Conservation (phyloP, 2,329 filamentous ascomycete genomes). For the Coleophoma crateriformis region DNA sequence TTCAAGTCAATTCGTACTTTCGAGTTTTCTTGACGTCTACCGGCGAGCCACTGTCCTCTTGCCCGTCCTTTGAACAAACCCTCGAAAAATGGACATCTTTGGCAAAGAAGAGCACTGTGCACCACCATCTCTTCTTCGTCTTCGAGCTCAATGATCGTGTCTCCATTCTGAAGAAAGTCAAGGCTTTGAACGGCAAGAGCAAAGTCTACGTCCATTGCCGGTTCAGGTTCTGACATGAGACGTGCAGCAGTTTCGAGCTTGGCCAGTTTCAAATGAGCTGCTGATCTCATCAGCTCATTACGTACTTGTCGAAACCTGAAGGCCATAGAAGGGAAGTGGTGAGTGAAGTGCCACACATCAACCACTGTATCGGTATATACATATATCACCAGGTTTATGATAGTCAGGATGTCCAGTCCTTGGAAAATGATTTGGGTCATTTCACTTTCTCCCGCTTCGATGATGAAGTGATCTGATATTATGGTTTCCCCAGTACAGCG, state of each 20-base stretch:
- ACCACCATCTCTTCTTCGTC: slow-evolving; percentile 65
- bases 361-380: slow-evolving; percentile 75
- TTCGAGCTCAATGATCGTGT: slow-evolving; percentile 69
- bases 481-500: slow-evolving; percentile 47
- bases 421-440: slow-evolving; percentile 59
- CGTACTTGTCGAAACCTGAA: slow-evolving; percentile 75
- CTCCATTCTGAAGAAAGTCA: slow-evolving; percentile 71
- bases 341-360: slow-evolving; percentile 81
- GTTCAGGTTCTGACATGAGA: slow-evolving; percentile 62
- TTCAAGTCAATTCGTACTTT: slow-evolving; percentile 71
- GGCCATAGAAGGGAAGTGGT: slow-evolving; percentile 53
- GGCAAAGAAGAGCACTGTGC: slow-evolving; percentile 75
- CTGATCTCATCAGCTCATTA: slow-evolving; percentile 81
- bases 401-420: slow-evolving; percentile 67
- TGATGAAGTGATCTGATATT: slow-evolving; percentile 53
- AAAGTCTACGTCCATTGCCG: slow-evolving; percentile 65
- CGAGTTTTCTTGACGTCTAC: slow-evolving; percentile 49
- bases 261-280: slow-evolving; percentile 62
- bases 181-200: slow-evolving; percentile 61
- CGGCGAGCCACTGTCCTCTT: slow-evolving; percentile 75
- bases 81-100: slow-evolving; percentile 87
- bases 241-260: slow-evolving; percentile 73
- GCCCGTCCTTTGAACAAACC: slow-evolving; percentile 87
- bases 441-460: slow-evolving; percentile 41
- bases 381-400: slow-evolving; percentile 77